Conservation (phyloP, 345 rosid species). For the Leavenworthia alabamica region DNA sequence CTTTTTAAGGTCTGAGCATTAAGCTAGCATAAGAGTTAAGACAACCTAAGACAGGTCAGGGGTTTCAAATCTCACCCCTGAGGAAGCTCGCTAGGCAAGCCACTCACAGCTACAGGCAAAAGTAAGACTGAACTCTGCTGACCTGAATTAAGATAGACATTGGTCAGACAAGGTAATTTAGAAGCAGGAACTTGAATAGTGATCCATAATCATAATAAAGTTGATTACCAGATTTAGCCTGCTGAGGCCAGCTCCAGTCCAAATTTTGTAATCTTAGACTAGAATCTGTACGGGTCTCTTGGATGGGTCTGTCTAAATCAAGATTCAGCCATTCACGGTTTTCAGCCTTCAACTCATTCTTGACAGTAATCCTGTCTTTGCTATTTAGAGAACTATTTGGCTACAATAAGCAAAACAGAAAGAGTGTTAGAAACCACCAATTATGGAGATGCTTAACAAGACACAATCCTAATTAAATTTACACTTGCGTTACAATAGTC, state of each 20-base stretch:
- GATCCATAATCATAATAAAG: background rate
- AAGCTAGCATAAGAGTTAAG: slow-evolving; percentile 16
- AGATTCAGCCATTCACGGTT: slow-evolving; percentile 29
- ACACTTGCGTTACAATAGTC: slow-evolving; percentile 23
- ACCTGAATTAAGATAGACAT: slow-evolving; percentile 27
- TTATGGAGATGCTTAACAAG: background rate
- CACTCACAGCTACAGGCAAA: slow-evolving; percentile 30
- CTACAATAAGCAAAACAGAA: slow-evolving; percentile 17
- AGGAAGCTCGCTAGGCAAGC: slow-evolving; percentile 35
- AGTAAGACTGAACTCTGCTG: slow-evolving; percentile 34
- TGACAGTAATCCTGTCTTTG: slow-evolving; percentile 17
- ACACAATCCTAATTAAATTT: background rate
- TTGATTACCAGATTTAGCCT: slow-evolving; percentile 33
- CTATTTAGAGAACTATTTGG: slow-evolving; percentile 8
- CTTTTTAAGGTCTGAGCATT: background rate
- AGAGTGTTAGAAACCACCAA: background rate
- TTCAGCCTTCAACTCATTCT: slow-evolving; percentile 19
- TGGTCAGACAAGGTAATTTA: background rate
- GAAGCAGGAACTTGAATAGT: background rate
- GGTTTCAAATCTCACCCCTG: slow-evolving; percentile 35
- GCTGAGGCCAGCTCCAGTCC: slow-evolving; percentile 28
- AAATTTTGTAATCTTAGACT: slow-evolving; percentile 12
- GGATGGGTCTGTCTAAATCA: slow-evolving; percentile 37
- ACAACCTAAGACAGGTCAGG: background rate
- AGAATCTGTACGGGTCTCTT: slow-evolving; percentile 24